These are phyloP conservation scores for Ilex paraguariensis DNA, from an alignment of 305 asterid genomes.

Conservation along the genomic window DNA sequence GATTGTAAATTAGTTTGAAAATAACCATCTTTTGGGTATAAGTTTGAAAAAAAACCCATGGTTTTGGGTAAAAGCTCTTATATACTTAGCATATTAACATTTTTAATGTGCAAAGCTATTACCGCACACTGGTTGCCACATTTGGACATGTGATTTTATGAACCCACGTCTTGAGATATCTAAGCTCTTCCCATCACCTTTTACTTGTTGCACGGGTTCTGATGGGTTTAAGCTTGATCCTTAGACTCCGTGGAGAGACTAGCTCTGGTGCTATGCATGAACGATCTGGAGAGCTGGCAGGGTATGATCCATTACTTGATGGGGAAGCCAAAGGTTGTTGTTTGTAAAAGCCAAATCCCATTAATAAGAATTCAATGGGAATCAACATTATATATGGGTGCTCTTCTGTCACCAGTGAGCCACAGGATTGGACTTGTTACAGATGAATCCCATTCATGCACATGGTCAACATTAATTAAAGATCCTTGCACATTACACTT, in stretches of 20 bases:
- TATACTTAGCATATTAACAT: no score
- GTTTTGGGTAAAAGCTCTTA: no score
- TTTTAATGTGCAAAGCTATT: no score
- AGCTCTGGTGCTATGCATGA: slow-evolving; percentile 21
- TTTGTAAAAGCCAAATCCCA: slow-evolving; percentile 21
- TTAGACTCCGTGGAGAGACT: slow-evolving; percentile 18
- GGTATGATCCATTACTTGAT: slow-evolving; percentile 6
- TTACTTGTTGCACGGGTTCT: slow-evolving; percentile 16
- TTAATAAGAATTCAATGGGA: slow-evolving; percentile 22
- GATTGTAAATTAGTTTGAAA: no score
- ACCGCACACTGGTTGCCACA: no score
- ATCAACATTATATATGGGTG: slow-evolving; percentile 24
- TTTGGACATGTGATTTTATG: no score
- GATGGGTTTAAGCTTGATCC: slow-evolving; percentile 25
- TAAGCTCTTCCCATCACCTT: slow-evolving; percentile 1
- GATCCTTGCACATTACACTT: no score
- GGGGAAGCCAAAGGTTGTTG: slow-evolving; percentile 4
- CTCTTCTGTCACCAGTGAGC: slow-evolving; percentile 25
- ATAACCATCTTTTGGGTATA: no score
- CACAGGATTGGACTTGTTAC: slow-evolving; percentile 24
- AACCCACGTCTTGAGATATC: no score
- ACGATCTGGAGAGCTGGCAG: slow-evolving; percentile 10
- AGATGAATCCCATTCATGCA: background rate
- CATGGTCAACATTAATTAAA: no score
- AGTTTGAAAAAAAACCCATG: no score